phyloP scores from a whole-genome alignment of 78 protist genomes.

The Guillardia theta region DNA sequence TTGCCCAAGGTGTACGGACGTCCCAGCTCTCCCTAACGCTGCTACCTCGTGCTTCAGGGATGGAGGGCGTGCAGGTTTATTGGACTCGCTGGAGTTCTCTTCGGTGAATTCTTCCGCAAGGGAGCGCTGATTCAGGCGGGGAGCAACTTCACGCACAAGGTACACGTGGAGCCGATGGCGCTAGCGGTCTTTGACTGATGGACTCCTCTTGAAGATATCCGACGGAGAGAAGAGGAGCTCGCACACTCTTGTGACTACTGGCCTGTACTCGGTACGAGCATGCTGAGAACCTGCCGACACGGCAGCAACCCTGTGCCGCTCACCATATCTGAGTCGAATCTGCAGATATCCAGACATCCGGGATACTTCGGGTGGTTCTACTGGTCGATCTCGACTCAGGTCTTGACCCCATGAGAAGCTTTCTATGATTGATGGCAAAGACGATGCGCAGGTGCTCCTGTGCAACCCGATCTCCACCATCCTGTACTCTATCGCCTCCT shows the following conservation, averaged over 20 bases:
- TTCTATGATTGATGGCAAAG: neutral
- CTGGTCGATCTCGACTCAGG: conserved; percentile 22
- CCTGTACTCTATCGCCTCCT: neutral
- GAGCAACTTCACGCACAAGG: conserved; percentile 17
- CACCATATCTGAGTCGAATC: too few species aligned
- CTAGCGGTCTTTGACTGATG: neutral
- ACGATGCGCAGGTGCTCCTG: neutral
- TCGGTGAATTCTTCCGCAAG: conserved; percentile 33
- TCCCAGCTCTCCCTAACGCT: too few species aligned
- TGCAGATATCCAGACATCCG: conserved; percentile 31
- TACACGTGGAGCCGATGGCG: neutral
- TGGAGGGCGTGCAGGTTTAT: neutral
- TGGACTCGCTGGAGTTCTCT: neutral
- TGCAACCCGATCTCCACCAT: conserved; percentile 15
- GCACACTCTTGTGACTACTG: neutral
- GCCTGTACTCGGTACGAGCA: neutral
- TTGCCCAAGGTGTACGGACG: too few species aligned
- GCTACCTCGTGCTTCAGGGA: conserved; percentile 3
- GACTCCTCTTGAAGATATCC: too few species aligned
- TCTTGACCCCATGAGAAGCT: neutral
- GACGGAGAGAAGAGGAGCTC: neutral
- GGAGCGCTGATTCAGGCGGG: conserved; percentile 6
- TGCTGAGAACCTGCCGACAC: too few species aligned
- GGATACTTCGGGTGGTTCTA: conserved; percentile 43
- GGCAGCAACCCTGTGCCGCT: too few species aligned